Evolutionary conservation across 2,329 filamentous ascomycete species (phyloP), one percentile per base, ranked within the genome.

Genomic region (Phialophora macrospora): DNA sequence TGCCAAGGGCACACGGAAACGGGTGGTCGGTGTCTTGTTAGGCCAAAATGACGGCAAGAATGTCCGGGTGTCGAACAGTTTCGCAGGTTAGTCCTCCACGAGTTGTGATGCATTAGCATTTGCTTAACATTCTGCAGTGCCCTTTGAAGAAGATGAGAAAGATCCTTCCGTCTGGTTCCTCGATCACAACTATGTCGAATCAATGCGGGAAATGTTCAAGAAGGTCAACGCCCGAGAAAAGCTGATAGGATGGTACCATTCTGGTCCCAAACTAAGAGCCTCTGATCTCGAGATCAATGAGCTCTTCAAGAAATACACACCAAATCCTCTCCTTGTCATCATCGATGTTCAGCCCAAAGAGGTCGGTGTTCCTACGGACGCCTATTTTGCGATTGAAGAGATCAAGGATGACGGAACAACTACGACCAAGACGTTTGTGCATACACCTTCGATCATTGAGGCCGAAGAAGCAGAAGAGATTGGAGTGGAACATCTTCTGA

Each of bases 181-280:
- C 71, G 95, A 99, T 79, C 95, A 99, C 85, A 98, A 98, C 86
- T 99, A 97, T 76, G 91, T 99, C 79, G 95, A 99, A 81, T 92
- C 90, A 73, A 99, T 99, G 95, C 96, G 95, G 82, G 95, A 98
- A 80, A 99, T 99, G 95, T 99, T 99, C 87, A 99, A 99, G 85
- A 98, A 98, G 83, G 93, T 99, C 85, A 99, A 99, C 83, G 95
- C 95, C 68, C 86, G 92, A 70, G 95, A 99, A 83, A 98, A 98
- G 88, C 86, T 99, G 78, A 96, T 99, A 85, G 95, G 95, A 76
- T 99, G 95, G 95, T 99, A 99, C 80, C 95, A 99, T 81, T 96
- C 95, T 22, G 95, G 95, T 49, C 95, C 95, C 46, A 99, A 98
- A 85, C 85, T 99, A 75, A 89, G 95, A 77, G 94, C 93, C 63